Evolutionary conservation across 2,329 filamentous ascomycete genomes (phyloP).

Genomic region (Golovinomyces cichoracearum): DNA sequence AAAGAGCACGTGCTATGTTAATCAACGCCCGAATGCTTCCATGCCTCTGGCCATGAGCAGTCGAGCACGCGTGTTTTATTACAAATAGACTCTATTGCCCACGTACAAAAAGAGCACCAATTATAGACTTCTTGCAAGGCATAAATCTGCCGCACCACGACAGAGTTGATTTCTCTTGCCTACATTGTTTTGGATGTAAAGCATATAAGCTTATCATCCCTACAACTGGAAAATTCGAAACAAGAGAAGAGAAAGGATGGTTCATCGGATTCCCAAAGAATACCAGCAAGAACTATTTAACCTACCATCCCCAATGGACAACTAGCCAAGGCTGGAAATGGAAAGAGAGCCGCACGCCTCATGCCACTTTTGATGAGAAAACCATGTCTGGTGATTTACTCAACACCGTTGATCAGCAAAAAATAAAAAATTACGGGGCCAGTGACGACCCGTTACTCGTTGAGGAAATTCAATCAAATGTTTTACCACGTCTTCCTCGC

Average conservation of each 20-base stretch:
- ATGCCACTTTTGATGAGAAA: not conserved
- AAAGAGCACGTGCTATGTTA: not conserved
- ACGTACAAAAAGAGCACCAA: not conserved
- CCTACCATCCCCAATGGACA: constrained; percentile 1
- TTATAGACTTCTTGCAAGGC: not conserved
- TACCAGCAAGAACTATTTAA: not conserved
- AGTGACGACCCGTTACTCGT: not conserved
- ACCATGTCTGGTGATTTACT: not conserved
- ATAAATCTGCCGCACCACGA: not conserved
- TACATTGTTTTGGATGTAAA: not conserved
- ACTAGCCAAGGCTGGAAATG: not conserved
- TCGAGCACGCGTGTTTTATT: not conserved
- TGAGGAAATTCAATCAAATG: not conserved
- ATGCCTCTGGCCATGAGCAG: not conserved
- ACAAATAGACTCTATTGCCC: not conserved
- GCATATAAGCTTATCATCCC: not conserved
- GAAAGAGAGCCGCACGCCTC: not conserved
- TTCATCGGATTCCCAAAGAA: constrained; percentile 1
- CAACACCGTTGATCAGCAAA: not conserved
- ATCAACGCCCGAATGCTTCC: not conserved
- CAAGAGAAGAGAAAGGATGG: not conserved
- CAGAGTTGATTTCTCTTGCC: constrained; percentile 1
- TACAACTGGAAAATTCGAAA: not conserved
- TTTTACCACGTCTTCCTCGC: not conserved
- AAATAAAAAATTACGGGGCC: not conserved